Evolutionary conservation across 2,329 filamentous ascomycete species (phyloP).

Genomic region (Rutstroemia sp.): DNA sequence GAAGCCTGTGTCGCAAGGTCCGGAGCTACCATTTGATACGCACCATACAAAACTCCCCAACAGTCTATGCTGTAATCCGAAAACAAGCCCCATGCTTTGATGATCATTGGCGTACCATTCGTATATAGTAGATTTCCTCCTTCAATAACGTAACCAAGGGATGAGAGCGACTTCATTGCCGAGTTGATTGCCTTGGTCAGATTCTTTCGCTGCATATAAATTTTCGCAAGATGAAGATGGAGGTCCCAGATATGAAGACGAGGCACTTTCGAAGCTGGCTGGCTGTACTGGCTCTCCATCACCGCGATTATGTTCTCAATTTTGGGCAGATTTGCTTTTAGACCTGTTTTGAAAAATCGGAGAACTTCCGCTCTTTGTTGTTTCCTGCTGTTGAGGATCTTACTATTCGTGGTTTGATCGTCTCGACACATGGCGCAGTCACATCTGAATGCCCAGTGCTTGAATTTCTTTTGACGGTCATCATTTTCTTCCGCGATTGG

Average conservation of each 20-base stretch:
- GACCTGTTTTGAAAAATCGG: neutral
- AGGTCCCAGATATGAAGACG: slow-evolving; percentile 10
- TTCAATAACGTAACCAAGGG: slow-evolving; percentile 11
- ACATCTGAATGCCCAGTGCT: slow-evolving; percentile 13
- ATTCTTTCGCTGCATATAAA: slow-evolving; percentile 2
- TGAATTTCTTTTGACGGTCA: slow-evolving; percentile 5
- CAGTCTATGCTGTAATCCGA: slow-evolving; percentile 4
- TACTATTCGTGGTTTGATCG: neutral
- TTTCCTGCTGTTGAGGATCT: slow-evolving; percentile 1
- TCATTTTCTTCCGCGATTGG: slow-evolving; percentile 5
- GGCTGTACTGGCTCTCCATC: slow-evolving; percentile 9
- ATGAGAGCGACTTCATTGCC: slow-evolving; percentile 7
- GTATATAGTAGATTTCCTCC: slow-evolving; percentile 3
- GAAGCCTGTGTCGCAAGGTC: neutral
- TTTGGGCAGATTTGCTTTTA: slow-evolving; percentile 6
- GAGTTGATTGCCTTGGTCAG: neutral
- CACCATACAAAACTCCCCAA: slow-evolving; percentile 9
- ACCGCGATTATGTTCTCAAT: slow-evolving; percentile 5
- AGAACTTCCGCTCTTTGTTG: slow-evolving; percentile 1
- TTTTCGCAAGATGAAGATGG: slow-evolving; percentile 6
- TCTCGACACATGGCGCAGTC: slow-evolving; percentile 12
- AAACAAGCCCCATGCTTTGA: slow-evolving; percentile 13
- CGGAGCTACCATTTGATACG: slow-evolving; percentile 8
- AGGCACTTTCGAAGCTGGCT: slow-evolving; percentile 1
- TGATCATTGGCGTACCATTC: neutral